These are phyloP conservation scores for Picea engelmannii DNA, from an alignment of 83 land plant genomes.

Conservation along the genomic window DNA sequence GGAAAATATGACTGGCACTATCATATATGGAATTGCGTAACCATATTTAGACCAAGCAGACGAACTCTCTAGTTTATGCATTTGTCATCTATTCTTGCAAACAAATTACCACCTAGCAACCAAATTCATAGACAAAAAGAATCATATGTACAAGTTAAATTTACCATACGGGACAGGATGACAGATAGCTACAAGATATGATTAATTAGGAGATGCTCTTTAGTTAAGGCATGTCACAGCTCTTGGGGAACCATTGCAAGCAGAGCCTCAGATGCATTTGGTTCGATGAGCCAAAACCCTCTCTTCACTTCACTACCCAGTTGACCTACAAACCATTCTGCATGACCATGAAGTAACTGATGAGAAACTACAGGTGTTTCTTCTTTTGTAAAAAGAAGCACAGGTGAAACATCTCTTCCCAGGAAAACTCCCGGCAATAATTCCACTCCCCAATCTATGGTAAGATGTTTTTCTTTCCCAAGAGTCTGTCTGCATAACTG, in stretches of 20 bases:
- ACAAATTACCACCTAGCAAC: neutral
- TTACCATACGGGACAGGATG: neutral
- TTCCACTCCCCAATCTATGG: slow-evolving; percentile 33
- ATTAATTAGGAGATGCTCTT: slow-evolving; percentile 6
- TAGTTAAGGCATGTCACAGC: slow-evolving; percentile 38
- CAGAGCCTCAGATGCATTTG: slow-evolving; percentile 39
- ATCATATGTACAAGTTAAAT: neutral
- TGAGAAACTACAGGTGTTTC: slow-evolving; percentile 19
- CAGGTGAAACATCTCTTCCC: slow-evolving; percentile 38
- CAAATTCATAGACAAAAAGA: neutral
- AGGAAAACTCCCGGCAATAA: slow-evolving; percentile 37
- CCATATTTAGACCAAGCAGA: neutral
- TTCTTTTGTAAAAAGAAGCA: slow-evolving; percentile 21
- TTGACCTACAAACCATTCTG: slow-evolving; percentile 51
- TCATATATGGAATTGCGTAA: neutral
- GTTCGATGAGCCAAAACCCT: slow-evolving; percentile 38
- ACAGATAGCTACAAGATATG: neutral
- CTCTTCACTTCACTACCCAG: slow-evolving; percentile 39
- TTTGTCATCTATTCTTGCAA: neutral
- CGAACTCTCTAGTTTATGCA: neutral
- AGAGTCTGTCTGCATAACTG: slow-evolving; percentile 14
- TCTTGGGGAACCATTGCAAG: slow-evolving; percentile 37
- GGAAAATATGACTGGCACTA: neutral
- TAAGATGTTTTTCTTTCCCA: slow-evolving; percentile 13
- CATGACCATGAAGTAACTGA: slow-evolving; percentile 43